Base-by-base conservation (phyloP, 352 stramenopile genomes). In the Pythium inflatum region DNA sequence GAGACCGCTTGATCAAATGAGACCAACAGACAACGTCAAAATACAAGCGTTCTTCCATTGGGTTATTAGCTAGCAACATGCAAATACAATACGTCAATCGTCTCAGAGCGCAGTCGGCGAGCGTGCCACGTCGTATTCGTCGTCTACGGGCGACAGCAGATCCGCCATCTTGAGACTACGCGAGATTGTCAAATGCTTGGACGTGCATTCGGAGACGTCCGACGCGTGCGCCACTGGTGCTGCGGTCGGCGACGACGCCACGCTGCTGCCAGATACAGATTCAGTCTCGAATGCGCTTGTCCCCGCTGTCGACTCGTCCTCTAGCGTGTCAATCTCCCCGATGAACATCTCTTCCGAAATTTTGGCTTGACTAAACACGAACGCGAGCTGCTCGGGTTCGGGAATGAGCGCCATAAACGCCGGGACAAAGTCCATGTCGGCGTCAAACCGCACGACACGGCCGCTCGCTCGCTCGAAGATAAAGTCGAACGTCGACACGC, bases 401-500 rank as follows among this genome's bases (percentile, higher is more conserved):
- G 50, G 50, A 14, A 68, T 43, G 40, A 73, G 48, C 36, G 25
- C 18, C 40, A 73, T 9, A 33, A 73, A 73, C 22, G 66, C 66
- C 30, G 48, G 57, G 12, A 72, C n/a, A n/a, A 72, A 66, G 31
- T 72, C 62, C 56, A 72, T 62, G 46, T 72, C 56, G 64, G 54
- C 33, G 20, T 60, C 55, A 18, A 71, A 71, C 20, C 64, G 64
- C 45, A 64, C 54, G 33, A 71, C 45, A 25, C 56, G 55, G 16
- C 27, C 22, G 14, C 54, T 65, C 20, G 25, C 43, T 16, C 54
- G 43, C 33, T 71, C 64, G 22, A 72, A 66, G 5, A 58, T 25
- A 34, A 72, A 72, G 48, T 72, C 57, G 38, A 65, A 71, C 18
- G 33, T 61, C 11, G 45, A 71, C 33, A 30, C 43, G 46, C 64